Percentiles rank a stretch among this genome's conserved stretches.
phyloP scores from a whole-genome alignment of 345 rosid species.

The Atalantia buxifolia region DNA sequence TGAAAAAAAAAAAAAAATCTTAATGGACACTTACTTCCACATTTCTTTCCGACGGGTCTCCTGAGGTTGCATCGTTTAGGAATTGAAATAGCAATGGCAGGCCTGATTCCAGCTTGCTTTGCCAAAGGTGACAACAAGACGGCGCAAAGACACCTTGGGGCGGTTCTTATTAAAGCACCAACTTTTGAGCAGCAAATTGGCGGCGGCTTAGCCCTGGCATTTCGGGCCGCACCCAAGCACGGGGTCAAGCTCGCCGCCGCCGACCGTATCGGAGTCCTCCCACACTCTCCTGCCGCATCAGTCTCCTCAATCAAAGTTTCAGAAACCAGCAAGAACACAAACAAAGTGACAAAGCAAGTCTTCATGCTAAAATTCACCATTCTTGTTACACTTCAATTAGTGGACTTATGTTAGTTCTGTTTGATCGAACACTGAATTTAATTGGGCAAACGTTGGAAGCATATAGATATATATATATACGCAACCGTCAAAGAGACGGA shows the following conservation, averaged over 20 bases:
- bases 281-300: conserved; percentile 65
- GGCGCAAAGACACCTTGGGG: conserved; percentile 77
- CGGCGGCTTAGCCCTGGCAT: conserved; percentile 45
- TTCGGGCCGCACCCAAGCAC: conserved; percentile 63
- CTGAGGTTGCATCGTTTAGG: conserved; percentile 85
- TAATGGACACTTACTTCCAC: conserved; percentile 58
- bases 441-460: no score
- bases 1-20: not conserved
- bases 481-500: not conserved
- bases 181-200: conserved; percentile 74
- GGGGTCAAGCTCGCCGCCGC: conserved; percentile 78
- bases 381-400: not conserved
- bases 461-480: not conserved
- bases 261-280: conserved; percentile 56
- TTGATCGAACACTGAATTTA: not conserved
- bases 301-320: conserved; percentile 3
- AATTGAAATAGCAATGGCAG: conserved; percentile 64
- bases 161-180: conserved; percentile 50
- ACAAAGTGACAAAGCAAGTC: conserved; percentile 15
- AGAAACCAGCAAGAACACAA: conserved; percentile 30
- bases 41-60: conserved; percentile 68
- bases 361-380: conserved; percentile 26
- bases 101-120: conserved; percentile 71
- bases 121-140: conserved; percentile 76
- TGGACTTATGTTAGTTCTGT: not conserved